Evolutionary conservation across 805 yeast species (phyloP), one percentile per base, ranked within the genome.

Genomic region (Barnettozyma sucrosica): DNA sequence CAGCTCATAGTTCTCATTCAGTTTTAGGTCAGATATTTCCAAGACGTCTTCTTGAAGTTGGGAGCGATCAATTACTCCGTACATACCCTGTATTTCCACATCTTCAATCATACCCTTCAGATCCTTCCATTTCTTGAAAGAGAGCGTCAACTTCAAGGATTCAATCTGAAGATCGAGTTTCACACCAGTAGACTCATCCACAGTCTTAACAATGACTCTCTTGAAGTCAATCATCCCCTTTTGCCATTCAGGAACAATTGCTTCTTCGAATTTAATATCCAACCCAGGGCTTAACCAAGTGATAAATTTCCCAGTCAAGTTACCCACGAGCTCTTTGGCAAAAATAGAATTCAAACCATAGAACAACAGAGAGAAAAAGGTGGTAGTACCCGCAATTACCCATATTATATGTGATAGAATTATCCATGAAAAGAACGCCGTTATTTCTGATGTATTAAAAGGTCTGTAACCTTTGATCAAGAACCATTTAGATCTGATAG

Each of bases 231-330:
- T 88, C 55, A 80, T 83, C 1, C 96, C 93, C 53, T 83, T 86
- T 47, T 80, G 76, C 97, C 97, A 92, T 50, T 88, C 89, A 0
- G 97, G 97, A 2, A 88, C 92, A 48, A 89, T 80, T 0, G 97
- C 97, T 59, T 80, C 86, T 62, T 88, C 96, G 55, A 92, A 92
- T 3, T 81, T 81, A 11, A 90, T 89, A 7, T 82, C 80, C 50
- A 90, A 71, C 19, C 85, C 88, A 4, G 95, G 84, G 57, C 85
- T 86, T 37, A 66, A 55, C 47, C 76, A 74, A 32, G 95, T 89
- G 46, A 90, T 75, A 43, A 85, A 63, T 56, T 82, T 85, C 3
- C 97, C 97, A 23, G 87, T 75, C 58, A 77, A 70, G 45, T 83
- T 72, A 1, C 96, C 96, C n/a, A 89, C 88, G 50, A 82, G 72